Evolutionary conservation across 73 alveolate species (phyloP), one percentile per base, ranked within the genome.

Genomic region (Paramecium pentaurelia): DNA sequence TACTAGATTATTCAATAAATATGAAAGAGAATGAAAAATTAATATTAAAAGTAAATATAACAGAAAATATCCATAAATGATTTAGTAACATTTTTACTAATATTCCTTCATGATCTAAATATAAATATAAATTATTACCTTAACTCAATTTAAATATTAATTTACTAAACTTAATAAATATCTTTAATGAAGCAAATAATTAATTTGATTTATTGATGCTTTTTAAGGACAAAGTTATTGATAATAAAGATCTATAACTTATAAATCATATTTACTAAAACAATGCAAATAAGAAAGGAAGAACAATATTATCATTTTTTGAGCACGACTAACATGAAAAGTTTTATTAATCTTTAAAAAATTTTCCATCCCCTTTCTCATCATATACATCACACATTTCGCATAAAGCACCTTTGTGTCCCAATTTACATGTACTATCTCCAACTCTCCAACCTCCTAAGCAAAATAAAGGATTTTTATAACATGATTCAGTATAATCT

Each of bases 351-450:
- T 54, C 70, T 18, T 54, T 54, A 54, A 54, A 54, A 22, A 54
- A 54, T 12, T 68, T 0, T 28, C 84, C 47, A 1, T 8, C 16
- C 7, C 51, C 47, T 32, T 68, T 1, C 27, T 28, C 2, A 68
- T 68, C 27, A 7, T 68, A 28, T 14, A 30, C 49, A 58, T 86
- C 93, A 86, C 93, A 86, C n/a, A 59, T 86, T 8, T 86, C 38
- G 20, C 93, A 86, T 6, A 86, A 47, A 8, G 70, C 93, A 59
- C 93, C 93, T 16, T 27, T 30, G 59, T 86, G 14, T 32, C 93
- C 93, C 16, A 51, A 47, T 2, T 4, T 32, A 9, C 93, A 86
- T n/a, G 36, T 20, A 2, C 59, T 4, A 54, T 86, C 20, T 86
- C 93, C 93, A 32, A 58, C 68, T 54, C 18, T 12, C 73, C 38